A percentile compares a stretch with the other conserved stretches of the same genome.
Conservation (phyloP, 306 rosid species). For the Argentina anserina region DNA sequence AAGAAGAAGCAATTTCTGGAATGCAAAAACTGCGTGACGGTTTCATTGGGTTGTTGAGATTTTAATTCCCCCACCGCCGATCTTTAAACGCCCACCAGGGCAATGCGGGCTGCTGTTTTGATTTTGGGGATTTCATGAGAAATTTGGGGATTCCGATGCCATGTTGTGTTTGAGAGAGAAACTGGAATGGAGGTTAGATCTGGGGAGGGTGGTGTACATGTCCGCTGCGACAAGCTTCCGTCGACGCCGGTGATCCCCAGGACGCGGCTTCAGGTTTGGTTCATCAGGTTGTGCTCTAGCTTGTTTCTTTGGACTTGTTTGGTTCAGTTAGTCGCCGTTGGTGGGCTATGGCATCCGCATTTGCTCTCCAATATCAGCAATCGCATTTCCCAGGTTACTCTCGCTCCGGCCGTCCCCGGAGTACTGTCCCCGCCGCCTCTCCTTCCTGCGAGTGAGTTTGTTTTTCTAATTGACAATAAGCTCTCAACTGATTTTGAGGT, state of each 20-base stretch:
- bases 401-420: constrained; percentile 31
- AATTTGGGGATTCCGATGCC: constrained; percentile 45
- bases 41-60: neutral
- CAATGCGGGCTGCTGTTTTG: constrained; percentile 22
- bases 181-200: constrained; percentile 84
- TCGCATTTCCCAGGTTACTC: constrained; percentile 48
- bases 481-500: neutral
- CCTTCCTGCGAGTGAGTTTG: constrained; percentile 63
- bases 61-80: neutral
- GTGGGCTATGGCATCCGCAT: constrained; percentile 76
- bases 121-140: constrained; percentile 3
- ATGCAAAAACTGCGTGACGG: neutral
- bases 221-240: constrained; percentile 68
- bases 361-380: constrained; percentile 55
- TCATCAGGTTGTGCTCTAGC: constrained; percentile 75
- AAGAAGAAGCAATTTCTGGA: neutral
- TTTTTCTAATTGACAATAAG: too few species aligned
- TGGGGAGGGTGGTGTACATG: constrained; percentile 57
- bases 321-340: constrained; percentile 80
- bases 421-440: constrained; percentile 43
- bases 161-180: constrained; percentile 52
- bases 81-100: too few species aligned
- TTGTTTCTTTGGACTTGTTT: constrained; percentile 89
- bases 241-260: constrained; percentile 55
- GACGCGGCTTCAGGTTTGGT: constrained; percentile 86